Evolutionary conservation across 306 rosid species (phyloP), one percentile per base, ranked within the genome.

Genomic region (Pueraria montana): DNA sequence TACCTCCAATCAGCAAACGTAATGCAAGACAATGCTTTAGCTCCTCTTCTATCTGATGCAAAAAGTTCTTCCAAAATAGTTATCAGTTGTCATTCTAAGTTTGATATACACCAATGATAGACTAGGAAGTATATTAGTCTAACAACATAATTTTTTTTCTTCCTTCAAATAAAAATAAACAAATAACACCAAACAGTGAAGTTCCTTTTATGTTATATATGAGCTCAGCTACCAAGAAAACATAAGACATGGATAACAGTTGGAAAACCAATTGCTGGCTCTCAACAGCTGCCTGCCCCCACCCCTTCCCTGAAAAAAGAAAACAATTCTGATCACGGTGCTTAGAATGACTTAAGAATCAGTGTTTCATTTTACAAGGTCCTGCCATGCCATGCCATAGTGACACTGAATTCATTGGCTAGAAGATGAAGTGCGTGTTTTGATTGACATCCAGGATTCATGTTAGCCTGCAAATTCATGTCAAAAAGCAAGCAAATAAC

Each of bases 31-130:
- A 46, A 45, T 46, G 81, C 63, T 32, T 63, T 62, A 63, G 63
- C 74, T 49, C 45, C 42, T 13, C 40, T 58, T 16, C 45, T 32
- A 42, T 27, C 27, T 18, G 66, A 61, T 24, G 32, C 72, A 45
- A 77, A 76, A 62, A 66, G 27, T 78, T 32, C 61, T 62, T 38
- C 61, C 68, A 52, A 67, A 55, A 20, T 53, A 17, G 40, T 56
- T 55, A 80, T 43, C 59, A 38, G 14, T 63, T 21, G 12, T 4
- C 76, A 23, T 66, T 27, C 61, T 18, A n/a, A 46, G 40, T 45
- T 48, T 63, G 73, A 64, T 77, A 18, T 27, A 46, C 9, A 62
- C 17, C 23, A 42, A 58, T 42, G 27, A 38, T 5, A 36, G 21
- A 21, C 16, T 36, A 7, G 70, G 17, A 58, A 42, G 18, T 18